Conservation (phyloP, 2,329 filamentous ascomycete species). For the Beauveria caledonica region DNA sequence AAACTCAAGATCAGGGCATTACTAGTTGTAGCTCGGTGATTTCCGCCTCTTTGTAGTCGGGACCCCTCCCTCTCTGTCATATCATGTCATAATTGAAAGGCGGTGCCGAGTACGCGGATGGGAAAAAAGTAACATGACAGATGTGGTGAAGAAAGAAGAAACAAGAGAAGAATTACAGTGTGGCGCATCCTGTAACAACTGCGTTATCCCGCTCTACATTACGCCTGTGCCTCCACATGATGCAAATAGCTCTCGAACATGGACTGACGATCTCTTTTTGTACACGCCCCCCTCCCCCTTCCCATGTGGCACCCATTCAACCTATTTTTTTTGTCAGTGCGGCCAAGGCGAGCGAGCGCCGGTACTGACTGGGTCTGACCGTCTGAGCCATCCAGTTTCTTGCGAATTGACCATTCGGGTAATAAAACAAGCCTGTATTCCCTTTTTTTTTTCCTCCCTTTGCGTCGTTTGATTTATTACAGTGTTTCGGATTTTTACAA, state of each 20-base stretch:
- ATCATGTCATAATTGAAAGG: too few relatives aligned
- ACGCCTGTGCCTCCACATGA: not conserved
- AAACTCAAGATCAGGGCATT: too few relatives aligned
- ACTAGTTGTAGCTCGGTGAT: too few relatives aligned
- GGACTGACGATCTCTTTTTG: not conserved
- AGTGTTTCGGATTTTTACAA: too few relatives aligned
- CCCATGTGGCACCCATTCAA: not conserved
- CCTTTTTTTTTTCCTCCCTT: not conserved
- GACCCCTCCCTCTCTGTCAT: too few relatives aligned
- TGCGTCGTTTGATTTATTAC: not conserved
- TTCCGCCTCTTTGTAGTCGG: too few relatives aligned
- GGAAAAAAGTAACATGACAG: too few relatives aligned
- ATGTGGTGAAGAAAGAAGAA: not conserved
- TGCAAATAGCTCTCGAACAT: not conserved
- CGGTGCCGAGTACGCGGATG: too few relatives aligned
- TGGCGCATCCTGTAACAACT: not conserved
- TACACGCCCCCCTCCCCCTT: not conserved
- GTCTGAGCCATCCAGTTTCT: too few relatives aligned
- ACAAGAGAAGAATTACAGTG: not conserved
- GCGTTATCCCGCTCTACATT: not conserved
- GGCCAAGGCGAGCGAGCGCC: not conserved
- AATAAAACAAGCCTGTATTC: not conserved
- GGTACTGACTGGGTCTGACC: not conserved
- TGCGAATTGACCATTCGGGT: not conserved
- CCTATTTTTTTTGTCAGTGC: not conserved